A percentile compares a stretch with the other conserved stretches of the same genome.
phyloP scores from a whole-genome alignment of 2,329 filamentous ascomycete species.

The Arthrobotrys sinensis region DNA sequence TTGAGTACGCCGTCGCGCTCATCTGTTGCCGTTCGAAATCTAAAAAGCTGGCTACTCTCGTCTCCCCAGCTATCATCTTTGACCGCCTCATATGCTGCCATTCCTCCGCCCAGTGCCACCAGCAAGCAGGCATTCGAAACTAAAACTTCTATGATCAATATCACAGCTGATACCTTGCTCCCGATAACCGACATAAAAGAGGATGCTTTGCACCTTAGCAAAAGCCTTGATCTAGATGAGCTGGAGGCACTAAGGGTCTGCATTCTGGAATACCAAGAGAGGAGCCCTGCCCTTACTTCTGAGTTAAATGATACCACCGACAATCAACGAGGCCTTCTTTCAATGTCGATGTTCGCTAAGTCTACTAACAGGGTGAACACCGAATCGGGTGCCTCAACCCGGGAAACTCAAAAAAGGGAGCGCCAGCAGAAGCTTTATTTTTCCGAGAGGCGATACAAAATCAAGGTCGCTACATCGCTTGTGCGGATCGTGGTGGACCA shows the following conservation, averaged over 20 bases:
- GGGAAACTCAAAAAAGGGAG: constrained; percentile 16
- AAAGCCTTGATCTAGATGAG: constrained; percentile 83
- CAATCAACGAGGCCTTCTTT: constrained; percentile 68
- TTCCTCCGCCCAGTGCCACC: constrained; percentile 75
- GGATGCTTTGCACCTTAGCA: constrained; percentile 88
- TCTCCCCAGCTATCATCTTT: constrained; percentile 78
- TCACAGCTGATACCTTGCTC: constrained; percentile 70
- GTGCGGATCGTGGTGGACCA: constrained; percentile 37
- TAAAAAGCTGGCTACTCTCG: constrained; percentile 81
- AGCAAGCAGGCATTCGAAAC: constrained; percentile 83
- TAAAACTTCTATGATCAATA: constrained; percentile 88
- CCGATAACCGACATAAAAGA: constrained; percentile 84
- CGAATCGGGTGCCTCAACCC: background rate
- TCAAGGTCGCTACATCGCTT: constrained; percentile 49
- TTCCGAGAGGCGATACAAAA: constrained; percentile 44
- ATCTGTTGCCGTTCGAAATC: constrained; percentile 69
- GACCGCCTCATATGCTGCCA: constrained; percentile 78
- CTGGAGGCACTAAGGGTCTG: constrained; percentile 84
- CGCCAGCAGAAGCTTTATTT: constrained; percentile 46
- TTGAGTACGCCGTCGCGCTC: constrained; percentile 69
- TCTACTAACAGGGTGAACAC: constrained; percentile 44
- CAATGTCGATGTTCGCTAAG: constrained; percentile 53
- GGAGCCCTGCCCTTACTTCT: constrained; percentile 73
- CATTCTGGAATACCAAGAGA: constrained; percentile 85
- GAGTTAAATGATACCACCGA: constrained; percentile 70